Conservation (phyloP, 2,329 filamentous ascomycete species). For the Trematosphaeria pertusa region DNA sequence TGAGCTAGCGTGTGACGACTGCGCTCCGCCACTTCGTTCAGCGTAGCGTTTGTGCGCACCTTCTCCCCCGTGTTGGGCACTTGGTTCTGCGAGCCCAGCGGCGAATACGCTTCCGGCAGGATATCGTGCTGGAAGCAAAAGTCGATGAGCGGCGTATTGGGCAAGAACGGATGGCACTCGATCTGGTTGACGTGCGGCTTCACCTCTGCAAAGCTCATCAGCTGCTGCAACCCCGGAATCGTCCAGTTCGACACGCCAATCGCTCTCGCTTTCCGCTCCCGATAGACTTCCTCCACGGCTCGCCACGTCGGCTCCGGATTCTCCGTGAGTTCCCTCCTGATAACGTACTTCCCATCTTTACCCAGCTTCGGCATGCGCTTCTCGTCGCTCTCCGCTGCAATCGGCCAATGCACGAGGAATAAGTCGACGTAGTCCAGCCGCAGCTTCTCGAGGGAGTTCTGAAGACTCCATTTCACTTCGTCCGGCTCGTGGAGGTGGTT, state of each 20-base stretch:
- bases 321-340: slow-evolving; percentile 70
- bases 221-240: slow-evolving; percentile 70
- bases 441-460: slow-evolving; percentile 70
- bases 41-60: slow-evolving; percentile 69
- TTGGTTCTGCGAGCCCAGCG: slow-evolving; percentile 73
- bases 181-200: slow-evolving; percentile 78
- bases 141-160: slow-evolving; percentile 65
- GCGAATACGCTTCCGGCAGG: slow-evolving; percentile 70
- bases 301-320: slow-evolving; percentile 73
- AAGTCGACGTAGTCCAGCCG: slow-evolving; percentile 70
- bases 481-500: slow-evolving; percentile 63
- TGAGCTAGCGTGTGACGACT: slow-evolving; percentile 79
- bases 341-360: slow-evolving; percentile 63
- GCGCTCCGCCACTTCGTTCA: slow-evolving; percentile 73
- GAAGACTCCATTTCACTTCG: slow-evolving; percentile 64
- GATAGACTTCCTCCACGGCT: slow-evolving; percentile 68
- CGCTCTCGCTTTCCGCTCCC: slow-evolving; percentile 66
- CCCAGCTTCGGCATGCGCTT: slow-evolving; percentile 64
- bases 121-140: slow-evolving; percentile 68
- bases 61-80: slow-evolving; percentile 73
- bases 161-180: slow-evolving; percentile 76
- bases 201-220: slow-evolving; percentile 68
- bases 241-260: slow-evolving; percentile 80
- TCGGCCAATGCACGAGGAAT: slow-evolving; percentile 71
- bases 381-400: slow-evolving; percentile 59